Percentiles rank a stretch among this genome's conserved stretches.
Conservation (phyloP, 257 asterid species). For the Echites panduratus region DNA sequence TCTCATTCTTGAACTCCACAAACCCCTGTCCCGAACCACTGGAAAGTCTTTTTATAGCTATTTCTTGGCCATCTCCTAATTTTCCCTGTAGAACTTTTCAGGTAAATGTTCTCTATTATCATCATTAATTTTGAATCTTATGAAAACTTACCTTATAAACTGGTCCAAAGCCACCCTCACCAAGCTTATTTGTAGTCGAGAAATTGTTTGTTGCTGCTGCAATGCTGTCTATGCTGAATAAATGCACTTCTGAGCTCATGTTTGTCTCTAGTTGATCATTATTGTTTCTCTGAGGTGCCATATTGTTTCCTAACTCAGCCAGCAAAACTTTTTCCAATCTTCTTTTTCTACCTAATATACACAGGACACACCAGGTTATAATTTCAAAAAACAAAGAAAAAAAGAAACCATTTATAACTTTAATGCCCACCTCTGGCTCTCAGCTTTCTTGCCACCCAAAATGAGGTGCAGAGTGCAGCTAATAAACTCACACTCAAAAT, state of each 20-base stretch:
- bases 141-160: conserved; percentile 29
- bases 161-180: conserved; percentile 33
- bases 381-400: background rate
- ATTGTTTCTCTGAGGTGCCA: no score
- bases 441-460: background rate
- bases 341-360: background rate
- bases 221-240: conserved; percentile 22
- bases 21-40: conserved; percentile 29
- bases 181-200: conserved; percentile 23
- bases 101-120: background rate
- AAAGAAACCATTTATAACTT: background rate
- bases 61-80: conserved; percentile 18
- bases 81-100: conserved; percentile 16
- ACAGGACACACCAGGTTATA: background rate
- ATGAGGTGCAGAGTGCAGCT: background rate
- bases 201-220: conserved; percentile 24
- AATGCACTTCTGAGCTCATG: conserved; percentile 10
- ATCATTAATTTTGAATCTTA: background rate
- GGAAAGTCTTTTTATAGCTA: conserved; percentile 36
- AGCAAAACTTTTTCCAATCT: background rate
- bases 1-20: conserved; percentile 29
- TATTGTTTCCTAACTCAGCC: no score
- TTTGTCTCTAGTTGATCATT: background rate
- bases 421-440: background rate
- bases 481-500: background rate